Conservation (phyloP, 2,329 filamentous ascomycete species). For the Metarhizium guizhouense region DNA sequence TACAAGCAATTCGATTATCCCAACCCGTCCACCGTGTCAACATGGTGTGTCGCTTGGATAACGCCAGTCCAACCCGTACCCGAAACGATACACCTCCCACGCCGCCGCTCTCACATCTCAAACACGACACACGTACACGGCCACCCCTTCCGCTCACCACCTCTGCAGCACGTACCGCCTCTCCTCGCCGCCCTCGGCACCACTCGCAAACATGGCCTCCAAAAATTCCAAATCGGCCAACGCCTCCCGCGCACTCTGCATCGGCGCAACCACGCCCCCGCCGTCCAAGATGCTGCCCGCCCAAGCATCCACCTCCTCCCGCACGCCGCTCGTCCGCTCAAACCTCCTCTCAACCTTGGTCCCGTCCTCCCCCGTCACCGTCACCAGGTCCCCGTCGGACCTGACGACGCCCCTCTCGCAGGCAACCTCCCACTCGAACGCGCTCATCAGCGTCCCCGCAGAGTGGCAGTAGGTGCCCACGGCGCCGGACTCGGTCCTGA, state of each 20-base stretch:
- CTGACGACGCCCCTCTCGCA: conserved; percentile 47
- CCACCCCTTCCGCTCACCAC: neutral
- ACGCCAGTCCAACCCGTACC: too few relatives aligned
- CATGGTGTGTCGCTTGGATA: too few relatives aligned
- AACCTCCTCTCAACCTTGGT: conserved; percentile 29
- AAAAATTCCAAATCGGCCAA: conserved; percentile 52
- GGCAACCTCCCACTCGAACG: conserved; percentile 46
- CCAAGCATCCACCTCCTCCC: conserved; percentile 53
- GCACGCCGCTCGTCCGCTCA: conserved; percentile 43
- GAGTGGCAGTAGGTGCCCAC: conserved; percentile 49
- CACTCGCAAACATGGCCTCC: conserved; percentile 40
- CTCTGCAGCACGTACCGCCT: conserved; percentile 27
- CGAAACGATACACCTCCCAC: too few relatives aligned
- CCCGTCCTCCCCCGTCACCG: conserved; percentile 27
- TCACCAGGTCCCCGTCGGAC: conserved; percentile 31
- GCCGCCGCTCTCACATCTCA: too few relatives aligned
- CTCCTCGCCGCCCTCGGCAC: conserved; percentile 30
- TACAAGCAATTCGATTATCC: too few relatives aligned
- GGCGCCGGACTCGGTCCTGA: conserved; percentile 43
- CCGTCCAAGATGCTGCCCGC: conserved; percentile 36
- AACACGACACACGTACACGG: too few relatives aligned
- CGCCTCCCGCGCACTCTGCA: conserved; percentile 48
- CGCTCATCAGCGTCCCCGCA: conserved; percentile 44
- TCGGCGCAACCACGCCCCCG: conserved; percentile 32
- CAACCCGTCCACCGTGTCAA: too few relatives aligned